These are phyloP conservation scores for Avena insularis DNA, from an alignment of 176 grass and related monocot species.

Conservation along the genomic window DNA sequence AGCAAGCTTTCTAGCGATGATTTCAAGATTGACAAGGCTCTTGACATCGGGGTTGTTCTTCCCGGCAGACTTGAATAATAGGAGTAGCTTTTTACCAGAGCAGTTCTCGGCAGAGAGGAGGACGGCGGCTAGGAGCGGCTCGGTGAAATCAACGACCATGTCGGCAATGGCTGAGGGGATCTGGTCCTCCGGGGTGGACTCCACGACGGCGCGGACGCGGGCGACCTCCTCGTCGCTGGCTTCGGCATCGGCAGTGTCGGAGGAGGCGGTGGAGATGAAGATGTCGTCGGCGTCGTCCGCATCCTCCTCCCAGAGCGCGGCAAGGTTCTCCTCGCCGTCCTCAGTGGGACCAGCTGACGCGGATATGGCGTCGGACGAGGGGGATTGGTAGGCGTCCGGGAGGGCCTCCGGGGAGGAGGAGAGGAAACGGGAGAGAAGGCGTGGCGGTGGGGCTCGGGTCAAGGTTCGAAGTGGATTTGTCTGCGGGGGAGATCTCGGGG, in stretches of 20 bases:
- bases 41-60: constrained; percentile 52
- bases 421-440: constrained; percentile 54
- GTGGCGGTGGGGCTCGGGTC: constrained; percentile 16
- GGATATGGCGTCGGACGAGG: neutral
- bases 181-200: constrained; percentile 45
- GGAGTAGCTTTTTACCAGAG: constrained; percentile 60
- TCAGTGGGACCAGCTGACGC: constrained; percentile 13
- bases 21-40: constrained; percentile 61
- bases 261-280: constrained; percentile 39
- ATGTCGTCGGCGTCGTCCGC: constrained; percentile 52
- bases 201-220: constrained; percentile 46
- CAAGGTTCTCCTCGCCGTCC: constrained; percentile 54
- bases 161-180: constrained; percentile 60
- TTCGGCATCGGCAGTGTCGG: constrained; percentile 28
- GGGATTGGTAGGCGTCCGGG: constrained; percentile 13
- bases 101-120: constrained; percentile 53
- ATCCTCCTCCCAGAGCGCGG: constrained; percentile 66
- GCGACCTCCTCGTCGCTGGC: constrained; percentile 63
- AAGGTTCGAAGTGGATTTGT: constrained; percentile 32
- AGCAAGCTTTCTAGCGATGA: constrained; percentile 57
- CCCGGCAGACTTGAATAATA: constrained; percentile 62
- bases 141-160: constrained; percentile 69
- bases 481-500: constrained; percentile 24
- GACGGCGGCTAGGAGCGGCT: constrained; percentile 66
- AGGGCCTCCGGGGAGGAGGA: constrained; percentile 53